phyloP scores from a whole-genome alignment of 495 filamentous ascomycete genomes.

The Mytilinidion resinicola region DNA sequence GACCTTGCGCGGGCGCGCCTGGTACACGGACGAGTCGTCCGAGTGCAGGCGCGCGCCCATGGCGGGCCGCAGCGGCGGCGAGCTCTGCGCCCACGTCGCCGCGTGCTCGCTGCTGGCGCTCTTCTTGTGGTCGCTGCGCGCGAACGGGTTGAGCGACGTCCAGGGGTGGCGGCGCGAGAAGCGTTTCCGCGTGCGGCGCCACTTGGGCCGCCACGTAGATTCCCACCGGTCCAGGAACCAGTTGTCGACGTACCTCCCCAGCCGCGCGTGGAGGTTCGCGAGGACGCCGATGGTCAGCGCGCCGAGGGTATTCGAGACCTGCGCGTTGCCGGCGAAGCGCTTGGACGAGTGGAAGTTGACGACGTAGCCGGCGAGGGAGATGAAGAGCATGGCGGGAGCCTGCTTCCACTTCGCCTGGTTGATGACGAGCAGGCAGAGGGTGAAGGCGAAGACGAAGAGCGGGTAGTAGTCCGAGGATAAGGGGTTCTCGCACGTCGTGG shows the following conservation, averaged over 20 bases:
- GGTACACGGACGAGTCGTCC: constrained; percentile 2
- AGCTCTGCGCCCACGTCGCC: background rate
- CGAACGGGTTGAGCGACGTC: background rate
- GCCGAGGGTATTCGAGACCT: constrained; percentile 77
- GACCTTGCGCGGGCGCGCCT: constrained; percentile 34
- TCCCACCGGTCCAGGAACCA: constrained; percentile 35
- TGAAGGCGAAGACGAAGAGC: constrained; percentile 74
- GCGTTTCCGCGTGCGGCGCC: constrained; percentile 10
- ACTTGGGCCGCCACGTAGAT: constrained; percentile 23
- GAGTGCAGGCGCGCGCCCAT: background rate
- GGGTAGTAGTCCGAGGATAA: constrained; percentile 58
- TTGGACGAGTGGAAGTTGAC: constrained; percentile 74
- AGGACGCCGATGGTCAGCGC: constrained; percentile 80
- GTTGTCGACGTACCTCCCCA: constrained; percentile 44
- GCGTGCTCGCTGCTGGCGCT: background rate
- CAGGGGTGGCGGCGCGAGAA: constrained; percentile 3
- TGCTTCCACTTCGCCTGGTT: constrained; percentile 91
- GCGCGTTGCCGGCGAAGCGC: constrained; percentile 67
- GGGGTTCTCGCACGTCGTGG: constrained; percentile 62
- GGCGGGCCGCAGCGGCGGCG: background rate
- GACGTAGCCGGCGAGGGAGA: constrained; percentile 78
- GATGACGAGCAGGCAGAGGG: constrained; percentile 72
- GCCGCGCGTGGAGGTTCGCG: constrained; percentile 79
- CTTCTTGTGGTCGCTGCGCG: background rate
- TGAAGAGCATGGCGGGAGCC: constrained; percentile 75